A percentile compares a stretch with the other conserved stretches of the same genome.
These are phyloP conservation scores for Lippia alba DNA, from an alignment of 305 asterid genomes.

Conservation along the genomic window DNA sequence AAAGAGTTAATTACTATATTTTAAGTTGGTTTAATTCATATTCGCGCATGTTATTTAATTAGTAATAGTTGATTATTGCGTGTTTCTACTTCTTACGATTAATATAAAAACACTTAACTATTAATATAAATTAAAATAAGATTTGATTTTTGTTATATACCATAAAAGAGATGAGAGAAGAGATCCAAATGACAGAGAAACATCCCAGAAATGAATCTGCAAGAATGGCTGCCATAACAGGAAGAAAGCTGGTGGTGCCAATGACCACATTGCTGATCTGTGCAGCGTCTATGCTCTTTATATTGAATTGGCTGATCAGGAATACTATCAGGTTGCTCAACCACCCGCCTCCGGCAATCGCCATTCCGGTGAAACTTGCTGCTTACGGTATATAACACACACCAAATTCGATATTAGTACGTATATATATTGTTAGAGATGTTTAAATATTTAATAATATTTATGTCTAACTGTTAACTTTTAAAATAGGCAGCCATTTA, in stretches of 20 bases:
- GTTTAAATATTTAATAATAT: too few species aligned
- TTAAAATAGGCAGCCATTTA: too few species aligned
- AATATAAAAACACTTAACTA: too few species aligned
- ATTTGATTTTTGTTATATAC: too few species aligned
- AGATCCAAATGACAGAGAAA: slow-evolving; percentile 54
- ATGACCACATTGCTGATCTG: slow-evolving; percentile 41
- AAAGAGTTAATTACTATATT: too few species aligned
- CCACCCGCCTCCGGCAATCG: slow-evolving; percentile 54
- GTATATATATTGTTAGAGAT: too few species aligned
- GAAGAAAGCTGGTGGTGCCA: slow-evolving; percentile 52
- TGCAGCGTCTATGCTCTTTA: slow-evolving; percentile 56
- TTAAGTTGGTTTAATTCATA: too few species aligned
- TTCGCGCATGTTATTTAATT: too few species aligned
- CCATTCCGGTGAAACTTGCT: slow-evolving; percentile 48
- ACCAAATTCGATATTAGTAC: background rate
- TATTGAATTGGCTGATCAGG: slow-evolving; percentile 49
- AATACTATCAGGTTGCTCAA: slow-evolving; percentile 50
- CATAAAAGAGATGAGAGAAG: slow-evolving; percentile 48
- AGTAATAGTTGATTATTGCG: too few species aligned
- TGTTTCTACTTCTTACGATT: too few species aligned
- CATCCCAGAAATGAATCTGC: slow-evolving; percentile 63
- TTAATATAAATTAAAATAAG: too few species aligned
- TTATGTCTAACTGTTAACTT: too few species aligned
- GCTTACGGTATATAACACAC: background rate
- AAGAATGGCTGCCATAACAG: slow-evolving; percentile 51